A percentile compares a stretch with the other conserved stretches of the same genome.
These are phyloP conservation scores for Sanghuangporus sanghuang DNA, from an alignment of 1,284 basidiomycete species.

Conservation along the genomic window DNA sequence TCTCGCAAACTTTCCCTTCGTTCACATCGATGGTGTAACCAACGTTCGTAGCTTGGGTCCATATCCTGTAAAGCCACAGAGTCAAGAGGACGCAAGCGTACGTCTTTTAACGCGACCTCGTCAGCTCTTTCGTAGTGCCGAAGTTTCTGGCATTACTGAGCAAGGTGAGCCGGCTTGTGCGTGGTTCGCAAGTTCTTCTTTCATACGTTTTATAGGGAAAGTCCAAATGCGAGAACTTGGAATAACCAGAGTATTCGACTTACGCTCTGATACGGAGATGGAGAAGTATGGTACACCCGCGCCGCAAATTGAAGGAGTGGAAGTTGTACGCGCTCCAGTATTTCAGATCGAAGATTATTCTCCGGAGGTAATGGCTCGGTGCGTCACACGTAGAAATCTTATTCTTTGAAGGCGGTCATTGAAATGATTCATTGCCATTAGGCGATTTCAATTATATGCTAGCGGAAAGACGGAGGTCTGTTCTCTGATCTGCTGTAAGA, in stretches of 20 bases:
- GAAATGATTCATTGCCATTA: slow-evolving; percentile 25
- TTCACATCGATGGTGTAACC: slow-evolving; percentile 59
- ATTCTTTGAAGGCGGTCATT: slow-evolving; percentile 16
- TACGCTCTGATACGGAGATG: slow-evolving; percentile 74
- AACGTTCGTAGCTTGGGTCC: slow-evolving; percentile 68
- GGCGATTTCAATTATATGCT: slow-evolving; percentile 70
- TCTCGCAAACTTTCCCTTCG: slow-evolving; percentile 63
- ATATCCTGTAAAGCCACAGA: slow-evolving; percentile 40
- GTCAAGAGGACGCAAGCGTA: slow-evolving; percentile 23
- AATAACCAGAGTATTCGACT: slow-evolving; percentile 61
- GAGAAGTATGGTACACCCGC: slow-evolving; percentile 60
- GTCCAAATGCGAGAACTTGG: slow-evolving; percentile 52
- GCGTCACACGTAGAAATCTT: slow-evolving; percentile 29
- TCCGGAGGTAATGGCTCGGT: slow-evolving; percentile 77
- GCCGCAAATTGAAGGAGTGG: slow-evolving; percentile 56
- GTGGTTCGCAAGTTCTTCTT: background rate
- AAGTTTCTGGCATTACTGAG: slow-evolving; percentile 60
- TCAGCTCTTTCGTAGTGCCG: slow-evolving; percentile 60
- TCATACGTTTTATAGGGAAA: slow-evolving; percentile 39
- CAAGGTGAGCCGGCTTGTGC: slow-evolving; percentile 39
- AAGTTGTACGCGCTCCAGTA: slow-evolving; percentile 56
- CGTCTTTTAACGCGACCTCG: slow-evolving; percentile 50
- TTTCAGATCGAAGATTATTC: slow-evolving; percentile 73
- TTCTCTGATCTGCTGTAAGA: slow-evolving; percentile 6
- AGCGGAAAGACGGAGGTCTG: slow-evolving; percentile 71